Base-by-base conservation (phyloP, 2,329 filamentous ascomycete genomes). In the Botrytis fragariae region DNA sequence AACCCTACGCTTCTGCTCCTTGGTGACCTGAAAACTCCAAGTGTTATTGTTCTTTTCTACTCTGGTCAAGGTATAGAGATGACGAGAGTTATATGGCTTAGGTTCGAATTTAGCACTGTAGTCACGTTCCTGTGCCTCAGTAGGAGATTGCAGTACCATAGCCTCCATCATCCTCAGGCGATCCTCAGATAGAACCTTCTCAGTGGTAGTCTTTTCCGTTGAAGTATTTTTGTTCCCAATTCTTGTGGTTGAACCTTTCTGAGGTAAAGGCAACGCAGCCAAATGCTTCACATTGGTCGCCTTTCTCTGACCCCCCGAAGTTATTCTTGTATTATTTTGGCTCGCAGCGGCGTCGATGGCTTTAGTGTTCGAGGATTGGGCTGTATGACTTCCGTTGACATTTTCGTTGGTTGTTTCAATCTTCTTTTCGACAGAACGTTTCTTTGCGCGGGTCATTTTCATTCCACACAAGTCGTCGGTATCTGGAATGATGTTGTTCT, bases 1-100 rank as follows among this genome's bases (percentile, higher is more conserved):
- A 10, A 67, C n/a, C n/a, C 0, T 57, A 29, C 5, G 2, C 29
- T 45, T 35, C 10, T 8, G 0, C 44, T 16, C 48, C 44, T 29
- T 39, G 8, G 0, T 20, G 14, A 1, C 8, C 4, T 7, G 16
- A 14, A 39, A n/a, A 12, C 25, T 4, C 51, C 51, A 57, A 14
- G 0, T 5, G 29, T 4, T 3, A 2, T 14, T 18, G 6, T 16
- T 3, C 18, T 59, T 35, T 59, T 3, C 3, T 3, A 1, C 0
- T 59, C 3, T 9, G 12, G 12, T 0, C 4, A 20, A 20, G 16
- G 7, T 4, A 7, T 54, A 16, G 14, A 18, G 2, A 8, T 14
- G 0, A 18, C 5, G 12, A 54, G 51, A 16, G 5, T 7, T 22
- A 60, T 60, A 22, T 14, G 22, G 59, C n/a, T 57, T 0, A 61